Percentiles rank a stretch among this genome's conserved stretches.
Conservation (phyloP, 2,329 filamentous ascomycete genomes). For the Colletotrichum euphorbiae region DNA sequence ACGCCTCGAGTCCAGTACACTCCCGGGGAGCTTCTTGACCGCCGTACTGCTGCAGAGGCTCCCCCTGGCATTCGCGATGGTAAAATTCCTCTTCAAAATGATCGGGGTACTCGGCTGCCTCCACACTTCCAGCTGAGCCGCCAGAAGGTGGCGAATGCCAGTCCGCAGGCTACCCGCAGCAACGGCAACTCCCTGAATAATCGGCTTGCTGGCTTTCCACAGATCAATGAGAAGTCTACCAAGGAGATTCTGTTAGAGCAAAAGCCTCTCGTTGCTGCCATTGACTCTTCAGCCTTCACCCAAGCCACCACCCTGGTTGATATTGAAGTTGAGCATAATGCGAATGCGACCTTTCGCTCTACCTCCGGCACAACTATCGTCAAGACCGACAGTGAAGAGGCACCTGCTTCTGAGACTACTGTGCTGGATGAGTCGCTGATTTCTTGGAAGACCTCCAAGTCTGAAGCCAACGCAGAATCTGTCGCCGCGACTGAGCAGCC, state of each 20-base stretch:
- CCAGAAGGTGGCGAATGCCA: not conserved
- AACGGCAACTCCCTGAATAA: not conserved
- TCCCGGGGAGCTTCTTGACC: slow-evolving; percentile 5
- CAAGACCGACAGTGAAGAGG: not conserved
- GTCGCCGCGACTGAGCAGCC: not conserved
- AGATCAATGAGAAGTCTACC: not conserved
- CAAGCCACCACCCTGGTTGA: too few species aligned
- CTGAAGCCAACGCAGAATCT: not conserved
- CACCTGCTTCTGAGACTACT: not conserved
- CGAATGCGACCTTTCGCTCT: too few species aligned
- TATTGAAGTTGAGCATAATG: too few species aligned
- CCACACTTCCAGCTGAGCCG: not conserved
- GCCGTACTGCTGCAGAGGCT: slow-evolving; percentile 3
- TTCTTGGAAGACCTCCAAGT: not conserved
- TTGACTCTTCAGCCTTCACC: too few species aligned
- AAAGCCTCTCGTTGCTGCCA: too few species aligned
- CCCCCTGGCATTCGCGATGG: slow-evolving; percentile 24
- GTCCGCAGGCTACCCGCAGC: too few species aligned
- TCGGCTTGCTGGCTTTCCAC: not conserved
- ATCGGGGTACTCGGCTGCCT: not conserved
- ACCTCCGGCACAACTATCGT: too few species aligned
- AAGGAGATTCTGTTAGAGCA: not conserved
- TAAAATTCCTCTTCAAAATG: slow-evolving; percentile 12
- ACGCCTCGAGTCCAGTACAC: slow-evolving; percentile 15
- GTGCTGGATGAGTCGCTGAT: not conserved